phyloP scores from a whole-genome alignment of 345 rosid genomes.

The Boechera retrofracta region DNA sequence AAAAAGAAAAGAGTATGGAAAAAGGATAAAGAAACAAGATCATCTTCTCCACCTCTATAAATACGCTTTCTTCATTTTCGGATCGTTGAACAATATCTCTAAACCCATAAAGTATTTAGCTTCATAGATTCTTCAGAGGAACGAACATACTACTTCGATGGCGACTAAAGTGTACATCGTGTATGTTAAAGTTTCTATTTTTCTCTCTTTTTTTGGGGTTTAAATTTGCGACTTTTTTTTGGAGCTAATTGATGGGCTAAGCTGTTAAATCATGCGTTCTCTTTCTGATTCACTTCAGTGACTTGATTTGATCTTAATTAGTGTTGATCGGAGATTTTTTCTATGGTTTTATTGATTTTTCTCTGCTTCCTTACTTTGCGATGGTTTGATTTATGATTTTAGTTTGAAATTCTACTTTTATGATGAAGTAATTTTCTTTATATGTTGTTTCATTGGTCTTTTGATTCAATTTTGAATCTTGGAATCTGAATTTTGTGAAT shows the following conservation, averaged over 20 bases:
- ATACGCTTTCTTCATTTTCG: constrained; percentile 40
- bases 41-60: constrained; percentile 51
- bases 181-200: constrained; percentile 49
- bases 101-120: background rate
- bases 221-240: background rate
- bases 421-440: background rate
- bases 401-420: background rate
- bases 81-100: constrained; percentile 37
- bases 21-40: constrained; percentile 17
- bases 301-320: constrained; percentile 1
- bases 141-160: constrained; percentile 48
- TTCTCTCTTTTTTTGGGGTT: background rate
- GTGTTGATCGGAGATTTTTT: constrained; percentile 2
- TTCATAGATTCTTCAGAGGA: background rate
- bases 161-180: constrained; percentile 77
- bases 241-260: background rate
- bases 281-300: constrained; percentile 2
- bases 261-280: background rate
- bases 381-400: constrained; percentile 13
- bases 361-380: background rate
- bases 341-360: background rate
- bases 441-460: constrained; percentile 2
- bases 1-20: background rate
- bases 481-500: background rate
- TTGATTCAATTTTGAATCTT: background rate